These are phyloP conservation scores for Aspergillus pseudoglaucus DNA, from an alignment of 2,329 filamentous ascomycete genomes.

Conservation along the genomic window DNA sequence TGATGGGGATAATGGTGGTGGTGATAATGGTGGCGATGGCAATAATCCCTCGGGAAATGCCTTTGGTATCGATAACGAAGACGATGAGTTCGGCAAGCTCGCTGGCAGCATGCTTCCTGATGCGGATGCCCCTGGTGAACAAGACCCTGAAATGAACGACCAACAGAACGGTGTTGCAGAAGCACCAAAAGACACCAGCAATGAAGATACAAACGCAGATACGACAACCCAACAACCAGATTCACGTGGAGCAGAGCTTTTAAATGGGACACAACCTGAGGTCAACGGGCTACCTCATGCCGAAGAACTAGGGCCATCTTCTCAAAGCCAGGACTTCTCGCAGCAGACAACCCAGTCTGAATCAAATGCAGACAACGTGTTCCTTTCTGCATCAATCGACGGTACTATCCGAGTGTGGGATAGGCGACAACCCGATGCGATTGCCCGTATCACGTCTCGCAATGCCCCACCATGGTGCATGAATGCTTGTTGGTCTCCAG, in stretches of 20 bases:
- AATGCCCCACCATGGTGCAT: constrained; percentile 93
- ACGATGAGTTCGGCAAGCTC: constrained; percentile 74
- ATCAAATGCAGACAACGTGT: constrained; percentile 61
- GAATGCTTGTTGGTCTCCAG: constrained; percentile 91
- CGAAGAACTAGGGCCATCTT: constrained; percentile 32
- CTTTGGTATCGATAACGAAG: constrained; percentile 69
- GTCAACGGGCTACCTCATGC: constrained; percentile 38
- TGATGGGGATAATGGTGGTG: constrained; percentile 58
- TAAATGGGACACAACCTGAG: constrained; percentile 23
- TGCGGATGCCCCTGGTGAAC: constrained; percentile 34
- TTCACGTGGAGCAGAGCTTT: constrained; percentile 11
- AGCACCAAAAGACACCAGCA: constrained; percentile 2
- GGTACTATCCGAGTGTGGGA: constrained; percentile 46
- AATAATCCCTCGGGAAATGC: constrained; percentile 49
- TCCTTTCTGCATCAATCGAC: constrained; percentile 65
- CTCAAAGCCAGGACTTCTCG: constrained; percentile 16
- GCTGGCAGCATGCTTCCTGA: constrained; percentile 54
- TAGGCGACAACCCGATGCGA: constrained; percentile 61
- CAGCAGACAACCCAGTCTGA: constrained; percentile 25
- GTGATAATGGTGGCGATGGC: constrained; percentile 38
- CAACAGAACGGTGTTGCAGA: constrained; percentile 14
- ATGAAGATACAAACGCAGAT: constrained; percentile 6
- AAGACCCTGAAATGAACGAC: constrained; percentile 22
- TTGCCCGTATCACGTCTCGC: constrained; percentile 70
- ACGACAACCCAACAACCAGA: constrained; percentile 11